Conservation (phyloP, 2,329 filamentous ascomycete genomes). For the Sarocladiaceae sp. region DNA sequence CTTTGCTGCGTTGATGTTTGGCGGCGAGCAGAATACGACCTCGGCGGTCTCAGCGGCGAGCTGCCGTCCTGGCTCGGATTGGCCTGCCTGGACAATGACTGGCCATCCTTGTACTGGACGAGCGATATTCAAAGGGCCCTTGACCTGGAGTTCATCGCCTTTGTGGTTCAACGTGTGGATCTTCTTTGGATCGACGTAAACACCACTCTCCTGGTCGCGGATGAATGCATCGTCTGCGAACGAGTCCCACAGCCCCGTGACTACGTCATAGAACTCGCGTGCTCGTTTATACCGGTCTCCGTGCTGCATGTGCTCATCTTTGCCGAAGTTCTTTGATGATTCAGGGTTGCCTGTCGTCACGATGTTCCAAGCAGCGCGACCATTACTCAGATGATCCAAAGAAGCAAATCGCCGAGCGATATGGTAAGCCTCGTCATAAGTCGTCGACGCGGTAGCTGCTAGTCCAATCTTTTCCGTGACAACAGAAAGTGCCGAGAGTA, state of each 20-base stretch:
- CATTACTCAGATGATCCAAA: constrained; percentile 46
- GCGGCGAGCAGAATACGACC: constrained; percentile 46
- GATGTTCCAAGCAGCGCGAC: constrained; percentile 51
- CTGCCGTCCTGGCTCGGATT: constrained; percentile 47
- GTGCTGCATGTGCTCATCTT: constrained; percentile 36
- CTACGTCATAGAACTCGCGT: constrained; percentile 48
- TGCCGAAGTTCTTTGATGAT: constrained; percentile 44
- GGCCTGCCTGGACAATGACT: constrained; percentile 51
- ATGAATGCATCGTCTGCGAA: constrained; percentile 53
- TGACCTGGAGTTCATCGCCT: constrained; percentile 30
- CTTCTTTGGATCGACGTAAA: constrained; percentile 46
- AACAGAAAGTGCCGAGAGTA: constrained; percentile 43
- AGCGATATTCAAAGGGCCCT: constrained; percentile 45
- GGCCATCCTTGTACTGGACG: constrained; percentile 51
- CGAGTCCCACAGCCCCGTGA: constrained; percentile 49
- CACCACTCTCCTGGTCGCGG: constrained; percentile 40
- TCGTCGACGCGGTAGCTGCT: constrained; percentile 49
- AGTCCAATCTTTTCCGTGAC: constrained; percentile 47
- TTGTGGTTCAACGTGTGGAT: constrained; percentile 42
- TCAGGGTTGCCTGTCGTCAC: constrained; percentile 50
- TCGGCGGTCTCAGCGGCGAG: constrained; percentile 50
- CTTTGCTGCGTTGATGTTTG: constrained; percentile 36
- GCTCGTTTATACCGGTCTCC: constrained; percentile 43
- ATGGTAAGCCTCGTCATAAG: constrained; percentile 51
- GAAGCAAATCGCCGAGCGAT: constrained; percentile 50